phyloP scores from a whole-genome alignment of 1,284 basidiomycete species.

The Irpex sp. region DNA sequence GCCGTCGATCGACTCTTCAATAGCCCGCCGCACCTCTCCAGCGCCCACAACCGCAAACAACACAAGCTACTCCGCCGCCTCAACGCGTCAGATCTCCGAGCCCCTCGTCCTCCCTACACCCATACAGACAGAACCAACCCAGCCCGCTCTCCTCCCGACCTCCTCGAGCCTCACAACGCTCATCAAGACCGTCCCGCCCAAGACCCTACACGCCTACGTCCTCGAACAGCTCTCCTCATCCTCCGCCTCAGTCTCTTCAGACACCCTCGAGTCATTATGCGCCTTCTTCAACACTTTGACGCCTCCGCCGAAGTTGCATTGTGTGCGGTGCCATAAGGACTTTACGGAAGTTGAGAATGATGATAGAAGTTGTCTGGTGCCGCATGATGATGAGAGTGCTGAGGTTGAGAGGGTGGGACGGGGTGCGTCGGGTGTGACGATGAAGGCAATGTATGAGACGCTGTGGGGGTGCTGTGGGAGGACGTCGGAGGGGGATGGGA shows the following conservation, averaged over 20 bases:
- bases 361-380: slow-evolving; percentile 38
- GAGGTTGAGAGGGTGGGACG: slow-evolving; percentile 40
- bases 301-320: slow-evolving; percentile 64
- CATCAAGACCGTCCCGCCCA: slow-evolving; percentile 56
- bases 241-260: slow-evolving; percentile 13
- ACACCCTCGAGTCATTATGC: slow-evolving; percentile 36
- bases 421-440: slow-evolving; percentile 15
- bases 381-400: slow-evolving; percentile 50
- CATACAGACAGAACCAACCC: slow-evolving; percentile 14
- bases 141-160: slow-evolving; percentile 22
- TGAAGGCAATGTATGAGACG: slow-evolving; percentile 39
- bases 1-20: slow-evolving; percentile 37
- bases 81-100: slow-evolving; percentile 6
- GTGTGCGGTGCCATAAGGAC: slow-evolving; percentile 64
- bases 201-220: slow-evolving; percentile 58
- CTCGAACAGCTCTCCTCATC: slow-evolving; percentile 38
- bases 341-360: slow-evolving; percentile 33
- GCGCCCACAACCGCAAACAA: slow-evolving; percentile 12
- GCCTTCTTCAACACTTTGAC: slow-evolving; percentile 52
- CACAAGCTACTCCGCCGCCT: not conserved
- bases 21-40: slow-evolving; percentile 23
- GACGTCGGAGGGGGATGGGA: slow-evolving; percentile 66
- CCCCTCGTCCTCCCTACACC: slow-evolving; percentile 17
- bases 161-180: slow-evolving; percentile 42
- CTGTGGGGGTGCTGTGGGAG: slow-evolving; percentile 67